A percentile compares a stretch with the other conserved stretches of the same genome.
These are phyloP conservation scores for Beta corolliflora DNA, from an alignment of 179 eudicot species.

Conservation along the genomic window DNA sequence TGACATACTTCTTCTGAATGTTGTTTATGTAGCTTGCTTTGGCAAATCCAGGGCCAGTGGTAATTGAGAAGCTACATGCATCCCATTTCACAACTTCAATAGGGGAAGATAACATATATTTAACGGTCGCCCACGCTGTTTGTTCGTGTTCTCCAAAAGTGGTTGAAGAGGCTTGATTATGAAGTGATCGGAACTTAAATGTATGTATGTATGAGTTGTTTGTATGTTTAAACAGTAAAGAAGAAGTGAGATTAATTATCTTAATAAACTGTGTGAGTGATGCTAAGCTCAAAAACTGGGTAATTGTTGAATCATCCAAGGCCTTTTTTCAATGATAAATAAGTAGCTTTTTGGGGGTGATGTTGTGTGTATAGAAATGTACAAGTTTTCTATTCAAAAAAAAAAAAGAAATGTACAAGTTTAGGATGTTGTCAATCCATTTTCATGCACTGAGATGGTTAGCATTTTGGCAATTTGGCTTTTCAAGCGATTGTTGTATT, in stretches of 20 bases:
- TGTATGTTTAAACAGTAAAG: background rate
- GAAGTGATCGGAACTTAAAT: background rate
- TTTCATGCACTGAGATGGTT: background rate
- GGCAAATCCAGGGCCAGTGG: constrained; percentile 81
- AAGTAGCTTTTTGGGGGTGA: background rate
- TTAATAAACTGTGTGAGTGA: background rate
- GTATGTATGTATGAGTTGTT: constrained; percentile 3
- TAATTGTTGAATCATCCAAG: background rate
- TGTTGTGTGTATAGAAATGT: constrained; percentile 6
- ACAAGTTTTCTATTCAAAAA: background rate
- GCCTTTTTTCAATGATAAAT: background rate
- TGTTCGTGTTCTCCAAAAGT: constrained; percentile 47
- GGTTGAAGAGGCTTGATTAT: constrained; percentile 33
- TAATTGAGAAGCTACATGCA: constrained; percentile 72
- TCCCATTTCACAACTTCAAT: constrained; percentile 46
- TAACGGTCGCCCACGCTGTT: constrained; percentile 78
- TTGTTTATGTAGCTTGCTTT: constrained; percentile 53
- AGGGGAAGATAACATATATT: constrained; percentile 70
- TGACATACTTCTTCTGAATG: background rate
- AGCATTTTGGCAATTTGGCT: background rate
- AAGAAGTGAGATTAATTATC: background rate
- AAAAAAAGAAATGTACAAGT: background rate
- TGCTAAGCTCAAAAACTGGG: background rate
- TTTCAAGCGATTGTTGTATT: background rate
- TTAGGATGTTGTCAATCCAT: background rate